Base-by-base conservation (phyloP, 495 filamentous ascomycete genomes). In the Xylona heveae region DNA sequence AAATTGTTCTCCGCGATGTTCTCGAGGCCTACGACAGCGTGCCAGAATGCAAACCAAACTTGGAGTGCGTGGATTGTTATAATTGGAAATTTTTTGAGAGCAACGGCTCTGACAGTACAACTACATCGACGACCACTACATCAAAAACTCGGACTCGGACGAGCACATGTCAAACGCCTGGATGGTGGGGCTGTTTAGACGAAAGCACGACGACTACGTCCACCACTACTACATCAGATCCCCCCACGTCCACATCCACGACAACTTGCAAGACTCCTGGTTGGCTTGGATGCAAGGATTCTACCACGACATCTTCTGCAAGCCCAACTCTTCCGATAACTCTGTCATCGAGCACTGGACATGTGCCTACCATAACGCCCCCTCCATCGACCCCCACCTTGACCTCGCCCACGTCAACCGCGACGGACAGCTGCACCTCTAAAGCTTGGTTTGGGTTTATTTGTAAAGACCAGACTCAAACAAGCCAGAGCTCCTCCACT, bases 71-170 rank as follows among this genome's bases (percentile, higher is more conserved):
- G 30, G 88, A 97, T 45, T 97, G 88, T 42, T 74, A 69, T 41
- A 68, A 72, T 24, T 97, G 88, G 88, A 91, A 93, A 46, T 93
- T 78, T 55, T 85, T 81, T 42, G 71, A 71, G 40, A 90, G 82
- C 43, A 93, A 95, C 44, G 75, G 72, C 8, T 82, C 80, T 2
- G 71, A 81, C 29, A 60, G 62, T 2, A 78, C 70, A 3, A 82
- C 74, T 0, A 73, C 74, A 0, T 62, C 63, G 3, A 63, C 53
- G 4, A 52, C 57, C 1, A 57, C 55, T 5, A 69, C 59, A 1
- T 60, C 65, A 6, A 61, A 62, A 0, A 58, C 62, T 12, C 60
- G 63, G 33, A 83, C 74, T 3, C 62, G 77, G 27, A 92, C 83
- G 0, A 66, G 71, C 28, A 91, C 80, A 0, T 93, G 83, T 53